Conservation (phyloP, 2,329 filamentous ascomycete genomes). For the Xylaria multiplex region DNA sequence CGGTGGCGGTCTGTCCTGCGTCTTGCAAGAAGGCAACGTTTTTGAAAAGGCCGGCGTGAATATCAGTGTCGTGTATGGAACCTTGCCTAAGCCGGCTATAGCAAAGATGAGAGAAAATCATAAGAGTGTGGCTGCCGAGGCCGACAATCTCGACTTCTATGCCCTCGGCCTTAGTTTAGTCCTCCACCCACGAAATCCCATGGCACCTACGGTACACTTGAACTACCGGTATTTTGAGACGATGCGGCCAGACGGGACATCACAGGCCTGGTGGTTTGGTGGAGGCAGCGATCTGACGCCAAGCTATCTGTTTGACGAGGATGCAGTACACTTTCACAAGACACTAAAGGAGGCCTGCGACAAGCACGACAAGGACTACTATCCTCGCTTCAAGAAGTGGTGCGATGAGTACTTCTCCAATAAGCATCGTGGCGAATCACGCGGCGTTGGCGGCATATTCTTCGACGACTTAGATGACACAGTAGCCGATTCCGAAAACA, state of each 20-base stretch:
- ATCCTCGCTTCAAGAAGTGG: slow-evolving; percentile 95
- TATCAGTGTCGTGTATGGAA: slow-evolving; percentile 93
- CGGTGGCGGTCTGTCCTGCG: slow-evolving; percentile 92
- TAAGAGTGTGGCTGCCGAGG: slow-evolving; percentile 80
- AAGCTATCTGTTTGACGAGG: slow-evolving; percentile 94
- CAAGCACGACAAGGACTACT: slow-evolving; percentile 90
- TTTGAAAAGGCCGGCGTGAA: slow-evolving; percentile 99
- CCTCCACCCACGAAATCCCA: slow-evolving; percentile 91
- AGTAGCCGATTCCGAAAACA: slow-evolving; percentile 86
- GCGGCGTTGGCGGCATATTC: slow-evolving; percentile 96
- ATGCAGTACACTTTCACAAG: slow-evolving; percentile 95
- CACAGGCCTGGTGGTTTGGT: slow-evolving; percentile 97
- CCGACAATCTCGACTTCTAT: slow-evolving; percentile 88
- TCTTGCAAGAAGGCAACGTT: slow-evolving; percentile 93
- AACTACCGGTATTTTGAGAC: slow-evolving; percentile 99
- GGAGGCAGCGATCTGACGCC: slow-evolving; percentile 95
- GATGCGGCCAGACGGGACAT: slow-evolving; percentile 80
- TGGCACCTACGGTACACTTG: slow-evolving; percentile 96
- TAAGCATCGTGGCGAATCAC: slow-evolving; percentile 86
- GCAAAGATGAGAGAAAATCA: slow-evolving; percentile 94
- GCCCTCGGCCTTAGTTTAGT: slow-evolving; percentile 93
- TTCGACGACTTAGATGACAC: slow-evolving; percentile 95
- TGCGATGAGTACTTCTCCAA: slow-evolving; percentile 98
- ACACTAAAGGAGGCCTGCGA: slow-evolving; percentile 94
- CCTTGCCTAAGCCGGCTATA: slow-evolving; percentile 85